Conservation (phyloP, 306 rosid genomes). For the Medicago ruthenica region DNA sequence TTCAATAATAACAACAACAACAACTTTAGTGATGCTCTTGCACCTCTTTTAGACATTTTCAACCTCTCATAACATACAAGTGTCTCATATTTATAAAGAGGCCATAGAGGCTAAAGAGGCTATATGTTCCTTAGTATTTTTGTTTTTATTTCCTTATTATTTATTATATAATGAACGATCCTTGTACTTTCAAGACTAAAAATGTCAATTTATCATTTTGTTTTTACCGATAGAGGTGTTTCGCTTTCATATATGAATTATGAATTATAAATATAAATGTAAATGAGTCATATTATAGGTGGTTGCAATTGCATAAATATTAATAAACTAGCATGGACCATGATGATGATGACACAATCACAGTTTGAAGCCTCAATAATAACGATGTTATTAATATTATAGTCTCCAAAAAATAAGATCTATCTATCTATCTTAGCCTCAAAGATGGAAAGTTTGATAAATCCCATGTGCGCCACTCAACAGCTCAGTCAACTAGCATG, state of each 20-base stretch:
- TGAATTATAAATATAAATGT: neutral
- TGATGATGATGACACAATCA: slow-evolving; percentile 9
- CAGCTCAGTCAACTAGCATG: neutral
- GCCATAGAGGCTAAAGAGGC: too few species aligned
- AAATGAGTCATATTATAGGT: neutral
- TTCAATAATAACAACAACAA: too few species aligned
- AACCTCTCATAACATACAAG: too few species aligned
- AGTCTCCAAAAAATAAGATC: neutral
- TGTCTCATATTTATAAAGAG: too few species aligned
- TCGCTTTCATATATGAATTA: neutral
- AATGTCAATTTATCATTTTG: neutral
- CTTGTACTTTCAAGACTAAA: too few species aligned
- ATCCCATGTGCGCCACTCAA: slow-evolving; percentile 54
- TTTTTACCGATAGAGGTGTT: neutral
- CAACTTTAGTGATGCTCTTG: too few species aligned
- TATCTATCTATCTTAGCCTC: neutral
- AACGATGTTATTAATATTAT: neutral
- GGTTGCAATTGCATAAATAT: neutral
- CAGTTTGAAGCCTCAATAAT: neutral
- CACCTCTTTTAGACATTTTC: too few species aligned
- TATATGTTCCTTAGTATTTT: too few species aligned
- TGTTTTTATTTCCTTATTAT: too few species aligned
- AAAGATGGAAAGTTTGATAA: slow-evolving; percentile 28
- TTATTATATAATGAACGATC: too few species aligned
- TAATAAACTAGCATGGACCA: neutral